Conservation (phyloP, 2,329 filamentous ascomycete genomes). For the Cryphonectria radicalis region DNA sequence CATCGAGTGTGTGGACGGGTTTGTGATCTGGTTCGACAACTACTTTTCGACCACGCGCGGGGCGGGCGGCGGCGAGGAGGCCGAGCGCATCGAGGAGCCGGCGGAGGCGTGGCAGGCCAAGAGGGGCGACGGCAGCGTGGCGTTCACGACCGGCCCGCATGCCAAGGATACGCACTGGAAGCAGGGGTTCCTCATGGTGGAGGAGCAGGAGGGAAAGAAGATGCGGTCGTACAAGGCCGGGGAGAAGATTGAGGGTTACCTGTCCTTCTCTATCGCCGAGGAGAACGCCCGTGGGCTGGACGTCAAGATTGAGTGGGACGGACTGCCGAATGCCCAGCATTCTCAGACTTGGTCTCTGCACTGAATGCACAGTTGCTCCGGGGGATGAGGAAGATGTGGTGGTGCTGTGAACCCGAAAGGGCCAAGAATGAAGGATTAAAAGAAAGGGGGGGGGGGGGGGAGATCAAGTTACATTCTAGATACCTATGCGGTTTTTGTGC, state of each 20-base stretch:
- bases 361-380: conserved; percentile 32
- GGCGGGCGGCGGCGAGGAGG: conserved; percentile 43
- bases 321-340: conserved; percentile 35
- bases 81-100: conserved; percentile 57
- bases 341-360: conserved; percentile 57
- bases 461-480: conserved; percentile 27
- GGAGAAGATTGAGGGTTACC: conserved; percentile 65
- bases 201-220: conserved; percentile 53
- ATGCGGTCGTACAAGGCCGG: conserved; percentile 51
- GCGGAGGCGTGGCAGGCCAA: conserved; percentile 66
- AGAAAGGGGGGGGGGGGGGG: not conserved
- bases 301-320: conserved; percentile 66
- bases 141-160: conserved; percentile 85
- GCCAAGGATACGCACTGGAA: conserved; percentile 87
- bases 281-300: conserved; percentile 72
- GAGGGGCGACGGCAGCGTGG: conserved; percentile 64
- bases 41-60: conserved; percentile 75
- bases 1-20: conserved; percentile 78
- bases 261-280: conserved; percentile 72
- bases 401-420: not conserved
- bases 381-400: not conserved
- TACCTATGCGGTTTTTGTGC: not conserved
- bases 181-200: conserved; percentile 76
- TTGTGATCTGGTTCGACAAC: conserved; percentile 91
- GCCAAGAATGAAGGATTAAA: not conserved